Base-by-base conservation (phyloP, 306 rosid genomes). In the Vicia sativa region DNA sequence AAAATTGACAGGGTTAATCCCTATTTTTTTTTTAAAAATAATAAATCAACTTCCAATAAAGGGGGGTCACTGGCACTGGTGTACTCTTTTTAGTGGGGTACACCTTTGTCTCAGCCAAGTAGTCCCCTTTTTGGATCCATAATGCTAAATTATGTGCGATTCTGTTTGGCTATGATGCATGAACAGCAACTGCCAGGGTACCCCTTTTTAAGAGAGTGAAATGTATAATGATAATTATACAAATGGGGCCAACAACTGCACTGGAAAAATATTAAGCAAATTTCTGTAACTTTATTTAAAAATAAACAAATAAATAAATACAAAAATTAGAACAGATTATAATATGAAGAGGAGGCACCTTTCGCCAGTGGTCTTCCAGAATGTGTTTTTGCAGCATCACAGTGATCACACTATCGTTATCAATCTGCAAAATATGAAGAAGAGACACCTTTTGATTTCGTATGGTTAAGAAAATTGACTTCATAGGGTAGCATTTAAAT, bases 301-400 rank as follows among this genome's bases (percentile, higher is more conserved):
- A 34, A 34, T 7, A 45, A 3, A 62, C 7, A 68, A 41, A 41
- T n/a, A 67, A 62, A 59, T 7, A 12, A 10, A 25, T 7, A 13
- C 64, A 19, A 64, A 74, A 63, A 48, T 29, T 48, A 48, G 37
- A 53, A 23, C 63, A 39, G 50, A 57, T 25, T 59, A 15, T 49
- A 64, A 38, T 69, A 35, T 14, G 63, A 23, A 26, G 50, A 48
- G 38, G 10, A 41, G 31, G 55, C 73, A 93, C 99, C 99, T 90
- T 88, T 73, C 81, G 86, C 87, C 86, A 83, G 74, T 90, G 97
- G 74, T 93, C 91, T 72, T 90, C 92, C 62, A 79, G 60, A 63
- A 84, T 76, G 65, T 86, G 91, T 48, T 86, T 82, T 87, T 90
- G 90, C 84, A 93, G 77, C 87, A 88, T 74, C 58, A 14, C 35